These are phyloP conservation scores for Catenaria anguillulae DNA, from an alignment of 371 early-diverging fungal genomes.

Conservation along the genomic window DNA sequence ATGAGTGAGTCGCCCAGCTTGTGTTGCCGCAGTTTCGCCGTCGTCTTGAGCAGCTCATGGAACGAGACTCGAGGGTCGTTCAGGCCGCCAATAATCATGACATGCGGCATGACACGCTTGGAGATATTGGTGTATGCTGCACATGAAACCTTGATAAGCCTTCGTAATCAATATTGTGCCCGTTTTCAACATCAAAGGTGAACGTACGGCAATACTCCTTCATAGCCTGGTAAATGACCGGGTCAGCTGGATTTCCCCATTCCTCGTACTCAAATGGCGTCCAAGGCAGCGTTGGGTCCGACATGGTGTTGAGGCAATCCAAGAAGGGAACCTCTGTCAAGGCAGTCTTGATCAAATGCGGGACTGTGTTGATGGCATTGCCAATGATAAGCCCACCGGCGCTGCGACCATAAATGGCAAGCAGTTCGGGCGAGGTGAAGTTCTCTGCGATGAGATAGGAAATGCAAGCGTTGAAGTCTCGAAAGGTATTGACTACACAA, in stretches of 20 bases:
- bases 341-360: constrained; percentile 37
- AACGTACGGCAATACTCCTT: constrained; percentile 23
- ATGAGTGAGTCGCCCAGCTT: constrained; percentile 17
- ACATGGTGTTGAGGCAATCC: constrained; percentile 36
- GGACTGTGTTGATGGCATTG: constrained; percentile 34
- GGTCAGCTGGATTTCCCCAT: constrained; percentile 33
- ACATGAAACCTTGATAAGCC: no score
- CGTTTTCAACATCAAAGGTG: no score
- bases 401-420: constrained; percentile 40
- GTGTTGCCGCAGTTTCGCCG: not conserved
- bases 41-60: constrained; percentile 42
- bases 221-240: constrained; percentile 27
- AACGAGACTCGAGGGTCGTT: constrained; percentile 46
- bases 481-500: constrained; percentile 41
- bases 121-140: constrained; percentile 20
- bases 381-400: constrained; percentile 46
- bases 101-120: constrained; percentile 26
- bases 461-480: constrained; percentile 34
- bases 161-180: no score
- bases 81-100: constrained; percentile 42
- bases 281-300: constrained; percentile 36
- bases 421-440: constrained; percentile 29
- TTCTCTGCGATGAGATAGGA: constrained; percentile 38
- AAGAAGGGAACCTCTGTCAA: constrained; percentile 40
- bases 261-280: constrained; percentile 27